Evolutionary conservation across 2,329 filamentous ascomycete species (phyloP).

Genomic region (Zymoseptoria brevis): DNA sequence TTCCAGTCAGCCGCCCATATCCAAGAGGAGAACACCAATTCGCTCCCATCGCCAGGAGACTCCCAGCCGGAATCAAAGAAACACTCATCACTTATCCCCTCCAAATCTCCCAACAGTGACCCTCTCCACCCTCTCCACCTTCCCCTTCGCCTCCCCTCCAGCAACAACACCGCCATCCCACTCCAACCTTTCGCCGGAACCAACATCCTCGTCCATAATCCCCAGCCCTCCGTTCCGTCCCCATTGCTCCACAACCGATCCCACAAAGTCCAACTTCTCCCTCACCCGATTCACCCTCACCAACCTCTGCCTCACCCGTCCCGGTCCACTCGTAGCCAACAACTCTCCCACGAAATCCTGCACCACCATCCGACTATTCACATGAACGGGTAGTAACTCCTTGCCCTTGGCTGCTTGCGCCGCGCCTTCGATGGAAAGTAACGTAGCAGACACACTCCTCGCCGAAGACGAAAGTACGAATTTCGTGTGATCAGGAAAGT

Average conservation of each 20-base stretch:
- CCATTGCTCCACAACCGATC: constrained; percentile 63
- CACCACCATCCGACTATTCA: constrained; percentile 62
- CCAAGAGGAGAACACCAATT: background rate
- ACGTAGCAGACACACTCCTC: constrained; percentile 70
- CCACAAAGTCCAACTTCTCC: constrained; percentile 66
- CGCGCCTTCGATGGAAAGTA: constrained; percentile 63
- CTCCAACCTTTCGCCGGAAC: constrained; percentile 27
- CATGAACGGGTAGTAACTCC: constrained; percentile 54
- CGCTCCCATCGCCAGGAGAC: background rate
- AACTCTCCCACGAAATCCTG: constrained; percentile 66
- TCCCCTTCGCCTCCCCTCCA: constrained; percentile 37
- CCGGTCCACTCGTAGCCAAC: constrained; percentile 47
- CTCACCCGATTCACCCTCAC: constrained; percentile 66
- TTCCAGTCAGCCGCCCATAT: background rate
- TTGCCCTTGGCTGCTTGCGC: constrained; percentile 56
- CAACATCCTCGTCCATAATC: constrained; percentile 28
- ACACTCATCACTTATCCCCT: constrained; percentile 31
- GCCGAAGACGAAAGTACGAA: constrained; percentile 68
- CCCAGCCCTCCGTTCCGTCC: constrained; percentile 61
- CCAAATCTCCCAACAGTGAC: constrained; percentile 37
- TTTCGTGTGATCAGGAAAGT: constrained; percentile 84
- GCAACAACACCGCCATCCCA: constrained; percentile 33
- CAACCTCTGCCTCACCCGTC: constrained; percentile 41
- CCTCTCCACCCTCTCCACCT: constrained; percentile 38
- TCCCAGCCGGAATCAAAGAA: background rate